Conservation (phyloP, 768 basidiomycete species). For the Lactarius quietus region DNA sequence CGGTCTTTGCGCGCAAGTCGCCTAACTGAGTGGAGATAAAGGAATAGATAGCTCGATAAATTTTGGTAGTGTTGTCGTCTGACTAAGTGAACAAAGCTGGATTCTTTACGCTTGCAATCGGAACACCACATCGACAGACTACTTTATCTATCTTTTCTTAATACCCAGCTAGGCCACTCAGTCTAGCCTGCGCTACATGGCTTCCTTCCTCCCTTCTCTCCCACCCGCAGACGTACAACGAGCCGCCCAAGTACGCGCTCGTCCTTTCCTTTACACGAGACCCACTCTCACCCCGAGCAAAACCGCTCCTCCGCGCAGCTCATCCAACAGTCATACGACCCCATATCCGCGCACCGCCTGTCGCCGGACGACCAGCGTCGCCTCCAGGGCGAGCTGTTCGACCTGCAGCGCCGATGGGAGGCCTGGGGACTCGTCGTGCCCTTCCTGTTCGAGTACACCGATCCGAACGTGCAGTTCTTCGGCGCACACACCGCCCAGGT, state of each 20-base stretch:
- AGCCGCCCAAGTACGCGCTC: conserved; percentile 51
- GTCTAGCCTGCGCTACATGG: conserved; percentile 7
- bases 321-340: conserved; percentile 59
- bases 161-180: no score
- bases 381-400: conserved; percentile 69
- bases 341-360: conserved; percentile 44
- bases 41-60: not conserved
- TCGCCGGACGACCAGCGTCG: conserved; percentile 58
- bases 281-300: no score
- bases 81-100: not conserved
- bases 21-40: not conserved
- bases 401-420: conserved; percentile 70
- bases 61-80: not conserved
- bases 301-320: conserved; percentile 40
- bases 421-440: conserved; percentile 86
- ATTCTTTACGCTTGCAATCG: not conserved
- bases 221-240: conserved; percentile 51
- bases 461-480: conserved; percentile 89
- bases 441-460: conserved; percentile 56
- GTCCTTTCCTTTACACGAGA: conserved; percentile 16
- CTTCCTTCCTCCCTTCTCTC: conserved; percentile 50
- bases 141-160: not conserved
- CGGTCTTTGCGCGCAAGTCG: conserved; percentile 21
- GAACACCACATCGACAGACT: not conserved
- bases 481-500: conserved; percentile 92